Percentiles rank a stretch among this genome's conserved stretches.
These are phyloP conservation scores for Psidium friedrichsthalianum DNA, from an alignment of 345 rosid genomes.

Conservation along the genomic window DNA sequence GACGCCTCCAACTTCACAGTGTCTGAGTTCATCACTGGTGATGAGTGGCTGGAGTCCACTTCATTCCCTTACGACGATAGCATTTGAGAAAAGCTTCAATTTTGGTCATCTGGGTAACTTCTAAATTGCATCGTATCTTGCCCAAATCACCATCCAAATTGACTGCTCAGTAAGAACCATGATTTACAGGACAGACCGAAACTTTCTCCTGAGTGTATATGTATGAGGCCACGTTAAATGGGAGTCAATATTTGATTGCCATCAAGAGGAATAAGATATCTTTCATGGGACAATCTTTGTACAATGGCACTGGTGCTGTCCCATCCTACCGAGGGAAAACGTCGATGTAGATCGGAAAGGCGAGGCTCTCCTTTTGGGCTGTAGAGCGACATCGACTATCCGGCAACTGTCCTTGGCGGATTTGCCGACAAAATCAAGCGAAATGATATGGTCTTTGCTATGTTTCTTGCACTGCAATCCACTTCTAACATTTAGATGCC, in stretches of 20 bases:
- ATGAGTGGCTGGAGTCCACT: constrained; percentile 74
- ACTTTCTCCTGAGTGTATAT: neutral
- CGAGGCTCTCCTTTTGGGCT: neutral
- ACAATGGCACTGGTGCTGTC: neutral
- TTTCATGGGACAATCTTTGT: neutral
- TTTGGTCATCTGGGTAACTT: neutral
- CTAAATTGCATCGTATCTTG: neutral
- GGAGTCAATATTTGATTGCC: neutral
- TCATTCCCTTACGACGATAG: constrained; percentile 65
- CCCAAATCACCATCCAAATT: neutral
- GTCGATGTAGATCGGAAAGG: neutral
- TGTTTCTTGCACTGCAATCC: neutral
- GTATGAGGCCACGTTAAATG: neutral
- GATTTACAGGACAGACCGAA: neutral
- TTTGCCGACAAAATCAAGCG: neutral
- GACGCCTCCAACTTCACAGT: constrained; percentile 62
- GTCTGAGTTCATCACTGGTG: constrained; percentile 53
- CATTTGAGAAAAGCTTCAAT: constrained; percentile 13
- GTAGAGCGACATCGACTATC: neutral
- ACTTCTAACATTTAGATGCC: neutral
- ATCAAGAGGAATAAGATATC: neutral
- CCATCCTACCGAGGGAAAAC: neutral
- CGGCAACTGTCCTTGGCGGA: neutral
- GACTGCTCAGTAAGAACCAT: neutral
- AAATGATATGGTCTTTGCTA: neutral